Conservation (phyloP, 352 stramenopile species). For the Phytophthora quininea region DNA sequence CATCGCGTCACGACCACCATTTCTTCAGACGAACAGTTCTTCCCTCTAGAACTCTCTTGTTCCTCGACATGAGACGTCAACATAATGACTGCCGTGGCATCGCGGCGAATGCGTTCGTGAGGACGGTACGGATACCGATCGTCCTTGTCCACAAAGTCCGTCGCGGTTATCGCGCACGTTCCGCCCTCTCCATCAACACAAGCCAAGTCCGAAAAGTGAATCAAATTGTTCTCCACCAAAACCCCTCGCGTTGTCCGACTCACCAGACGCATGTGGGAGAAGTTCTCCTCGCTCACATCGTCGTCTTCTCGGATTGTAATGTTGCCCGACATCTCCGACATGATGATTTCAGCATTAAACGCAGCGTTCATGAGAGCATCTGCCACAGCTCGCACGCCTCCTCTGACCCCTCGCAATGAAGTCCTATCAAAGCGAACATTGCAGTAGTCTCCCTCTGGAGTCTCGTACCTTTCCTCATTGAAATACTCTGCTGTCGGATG, state of each 20-base stretch:
- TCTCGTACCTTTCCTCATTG: slow-evolving; percentile 50
- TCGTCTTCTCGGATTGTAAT: slow-evolving; percentile 65
- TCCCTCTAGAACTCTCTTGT: slow-evolving; percentile 3
- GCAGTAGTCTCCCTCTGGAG: slow-evolving; percentile 41
- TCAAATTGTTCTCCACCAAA: slow-evolving; percentile 42
- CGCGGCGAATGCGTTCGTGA: slow-evolving; percentile 33
- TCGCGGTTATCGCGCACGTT: slow-evolving; percentile 16
- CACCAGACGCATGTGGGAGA: slow-evolving; percentile 46
- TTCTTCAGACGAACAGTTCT: slow-evolving; percentile 29
- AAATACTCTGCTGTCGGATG: slow-evolving; percentile 36
- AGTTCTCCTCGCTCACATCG: slow-evolving; percentile 43
- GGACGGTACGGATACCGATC: slow-evolving; percentile 46
- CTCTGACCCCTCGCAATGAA: slow-evolving; percentile 33
- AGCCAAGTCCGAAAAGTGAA: slow-evolving; percentile 21
- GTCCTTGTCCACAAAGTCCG: slow-evolving; percentile 50
- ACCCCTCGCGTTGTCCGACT: slow-evolving; percentile 28
- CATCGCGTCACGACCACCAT: slow-evolving; percentile 40
- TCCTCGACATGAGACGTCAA: slow-evolving; percentile 19
- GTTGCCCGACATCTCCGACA: slow-evolving; percentile 53
- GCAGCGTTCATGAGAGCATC: slow-evolving; percentile 47
- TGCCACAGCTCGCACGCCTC: slow-evolving; percentile 39
- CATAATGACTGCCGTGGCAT: slow-evolving; percentile 40
- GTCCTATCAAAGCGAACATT: slow-evolving; percentile 50
- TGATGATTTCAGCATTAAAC: slow-evolving; percentile 63
- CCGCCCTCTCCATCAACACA: slow-evolving; percentile 1